Evolutionary conservation across 495 filamentous ascomycete genomes (phyloP).

Genomic region (Amorphotheca resinae): DNA sequence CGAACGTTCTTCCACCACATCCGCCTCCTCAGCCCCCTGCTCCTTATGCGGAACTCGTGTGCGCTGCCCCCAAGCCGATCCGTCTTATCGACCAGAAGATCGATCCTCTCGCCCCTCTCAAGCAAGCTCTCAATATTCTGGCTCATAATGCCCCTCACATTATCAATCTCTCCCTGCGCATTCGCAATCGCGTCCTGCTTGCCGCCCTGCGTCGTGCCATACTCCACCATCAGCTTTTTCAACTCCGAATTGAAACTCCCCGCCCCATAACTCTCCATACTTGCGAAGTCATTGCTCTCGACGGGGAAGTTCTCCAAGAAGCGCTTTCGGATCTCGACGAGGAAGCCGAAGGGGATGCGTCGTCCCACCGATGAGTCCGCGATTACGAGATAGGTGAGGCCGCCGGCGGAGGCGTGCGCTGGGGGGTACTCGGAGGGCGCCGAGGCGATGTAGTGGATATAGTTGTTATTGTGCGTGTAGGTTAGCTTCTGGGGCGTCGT

Average conservation of each 20-base stretch:
- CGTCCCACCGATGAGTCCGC: constrained; percentile 64
- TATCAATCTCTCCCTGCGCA: constrained; percentile 80
- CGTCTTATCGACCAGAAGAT: constrained; percentile 94
- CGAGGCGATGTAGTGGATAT: constrained; percentile 92
- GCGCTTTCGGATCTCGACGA: constrained; percentile 80
- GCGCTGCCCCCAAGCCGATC: constrained; percentile 77
- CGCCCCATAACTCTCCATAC: constrained; percentile 78
- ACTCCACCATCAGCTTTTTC: constrained; percentile 68
- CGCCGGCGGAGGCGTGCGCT: constrained; percentile 44
- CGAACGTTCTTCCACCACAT: constrained; percentile 99
- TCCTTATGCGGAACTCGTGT: constrained; percentile 78
- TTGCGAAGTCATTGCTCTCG: constrained; percentile 54
- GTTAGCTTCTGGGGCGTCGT: constrained; percentile 73
- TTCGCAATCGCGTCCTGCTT: constrained; percentile 75
- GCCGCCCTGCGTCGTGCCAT: constrained; percentile 60
- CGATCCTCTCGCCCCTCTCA: constrained; percentile 89
- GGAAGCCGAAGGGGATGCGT: constrained; percentile 83
- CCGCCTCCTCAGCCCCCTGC: constrained; percentile 66
- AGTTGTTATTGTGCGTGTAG: constrained; percentile 79
- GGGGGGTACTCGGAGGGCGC: constrained; percentile 50
- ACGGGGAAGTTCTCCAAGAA: constrained; percentile 68
- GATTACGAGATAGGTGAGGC: constrained; percentile 78
- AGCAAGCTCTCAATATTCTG: constrained; percentile 95
- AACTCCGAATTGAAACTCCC: constrained; percentile 74
- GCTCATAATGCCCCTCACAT: constrained; percentile 92